Conservation (phyloP, 2,329 filamentous ascomycete genomes). For the Phoma sp. region DNA sequence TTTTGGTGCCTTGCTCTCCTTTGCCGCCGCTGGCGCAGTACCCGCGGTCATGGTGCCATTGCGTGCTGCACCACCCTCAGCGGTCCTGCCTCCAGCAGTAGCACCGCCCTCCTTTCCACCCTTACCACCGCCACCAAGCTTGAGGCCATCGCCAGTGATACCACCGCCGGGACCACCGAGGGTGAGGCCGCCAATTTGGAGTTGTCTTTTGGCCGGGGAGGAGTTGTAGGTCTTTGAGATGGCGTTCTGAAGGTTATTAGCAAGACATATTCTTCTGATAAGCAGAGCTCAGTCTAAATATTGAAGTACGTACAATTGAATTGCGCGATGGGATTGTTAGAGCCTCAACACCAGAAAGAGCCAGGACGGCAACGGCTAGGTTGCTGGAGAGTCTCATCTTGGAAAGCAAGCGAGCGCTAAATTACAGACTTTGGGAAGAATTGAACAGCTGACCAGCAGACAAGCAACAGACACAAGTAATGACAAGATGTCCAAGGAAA, state of each 20-base stretch:
- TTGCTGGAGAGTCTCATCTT: conserved; percentile 36
- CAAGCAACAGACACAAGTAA: conserved; percentile 16
- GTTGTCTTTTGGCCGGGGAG: conserved; percentile 1
- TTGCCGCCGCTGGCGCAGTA: conserved; percentile 4
- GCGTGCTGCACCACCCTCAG: conserved; percentile 1
- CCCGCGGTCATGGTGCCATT: conserved; percentile 16
- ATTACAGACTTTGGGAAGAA: not conserved
- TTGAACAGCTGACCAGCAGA: conserved; percentile 16
- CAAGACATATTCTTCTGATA: too few relatives aligned
- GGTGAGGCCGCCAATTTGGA: conserved; percentile 41
- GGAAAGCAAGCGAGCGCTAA: not conserved
- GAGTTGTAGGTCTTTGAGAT: conserved; percentile 13
- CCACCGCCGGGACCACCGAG: conserved; percentile 41
- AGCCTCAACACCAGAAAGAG: conserved; percentile 30
- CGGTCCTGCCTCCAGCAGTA: too few relatives aligned
- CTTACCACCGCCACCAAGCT: conserved; percentile 25
- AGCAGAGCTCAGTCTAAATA: too few relatives aligned
- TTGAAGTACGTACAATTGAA: conserved; percentile 32
- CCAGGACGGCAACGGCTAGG: conserved; percentile 28
- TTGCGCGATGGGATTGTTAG: conserved; percentile 26
- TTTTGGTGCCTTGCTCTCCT: conserved; percentile 9
- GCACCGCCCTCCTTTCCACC: not conserved
- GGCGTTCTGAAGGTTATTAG: conserved; percentile 3
- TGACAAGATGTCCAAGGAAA: conserved; percentile 17
- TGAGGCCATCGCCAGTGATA: conserved; percentile 32